These are phyloP conservation scores for Cordyceps sp. DNA, from an alignment of 2,329 filamentous ascomycete species.

Conservation along the genomic window DNA sequence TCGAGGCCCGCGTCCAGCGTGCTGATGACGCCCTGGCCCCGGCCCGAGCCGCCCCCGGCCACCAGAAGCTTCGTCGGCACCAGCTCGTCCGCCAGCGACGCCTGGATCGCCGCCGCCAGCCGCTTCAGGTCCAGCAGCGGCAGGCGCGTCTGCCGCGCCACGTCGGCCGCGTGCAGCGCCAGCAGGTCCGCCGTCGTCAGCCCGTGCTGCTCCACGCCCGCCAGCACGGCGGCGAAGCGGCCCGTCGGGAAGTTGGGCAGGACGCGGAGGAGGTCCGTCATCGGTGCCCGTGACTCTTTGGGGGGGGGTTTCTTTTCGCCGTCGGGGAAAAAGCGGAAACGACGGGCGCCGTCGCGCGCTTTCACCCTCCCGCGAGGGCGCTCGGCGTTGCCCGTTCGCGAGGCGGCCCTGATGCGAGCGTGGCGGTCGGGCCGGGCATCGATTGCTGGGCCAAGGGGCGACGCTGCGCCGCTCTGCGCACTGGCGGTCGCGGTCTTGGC, in stretches of 20 bases:
- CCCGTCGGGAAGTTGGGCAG: constrained; percentile 63
- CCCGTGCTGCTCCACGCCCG: constrained; percentile 60
- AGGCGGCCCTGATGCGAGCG: no score
- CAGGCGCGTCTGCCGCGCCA: constrained; percentile 72
- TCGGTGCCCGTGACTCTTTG: constrained; percentile 18
- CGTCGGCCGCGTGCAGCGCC: constrained; percentile 63
- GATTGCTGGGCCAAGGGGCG: no score
- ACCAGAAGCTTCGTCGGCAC: constrained; percentile 7
- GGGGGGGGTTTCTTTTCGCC: not conserved
- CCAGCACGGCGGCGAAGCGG: constrained; percentile 58
- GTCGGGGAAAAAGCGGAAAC: no score
- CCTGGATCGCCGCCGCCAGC: constrained; percentile 49
- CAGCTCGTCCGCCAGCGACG: constrained; percentile 48
- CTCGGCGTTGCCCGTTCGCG: no score
- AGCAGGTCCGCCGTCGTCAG: constrained; percentile 74
- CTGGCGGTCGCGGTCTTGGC: no score
- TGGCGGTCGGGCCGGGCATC: no score
- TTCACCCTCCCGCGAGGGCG: no score
- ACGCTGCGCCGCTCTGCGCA: no score
- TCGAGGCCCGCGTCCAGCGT: constrained; percentile 67
- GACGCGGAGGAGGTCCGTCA: constrained; percentile 75
- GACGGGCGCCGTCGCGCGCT: no score
- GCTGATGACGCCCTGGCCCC: constrained; percentile 40
- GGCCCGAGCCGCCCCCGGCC: not conserved
- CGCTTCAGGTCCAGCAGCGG: constrained; percentile 67